Conservation (phyloP, 2,329 filamentous ascomycete genomes). For the Aspergillus sp. region DNA sequence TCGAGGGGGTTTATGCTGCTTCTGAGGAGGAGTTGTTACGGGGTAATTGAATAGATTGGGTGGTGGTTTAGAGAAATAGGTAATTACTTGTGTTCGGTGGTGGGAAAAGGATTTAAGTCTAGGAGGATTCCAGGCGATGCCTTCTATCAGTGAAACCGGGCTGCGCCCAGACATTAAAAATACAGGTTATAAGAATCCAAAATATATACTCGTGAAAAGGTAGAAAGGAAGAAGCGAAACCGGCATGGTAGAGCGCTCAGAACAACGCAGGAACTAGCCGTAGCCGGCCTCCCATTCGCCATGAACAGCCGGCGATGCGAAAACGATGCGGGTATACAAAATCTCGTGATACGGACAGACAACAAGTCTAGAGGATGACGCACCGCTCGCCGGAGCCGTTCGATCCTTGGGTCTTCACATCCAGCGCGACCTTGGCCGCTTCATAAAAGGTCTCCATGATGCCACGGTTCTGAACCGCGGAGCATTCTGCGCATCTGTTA, state of each 20-base stretch:
- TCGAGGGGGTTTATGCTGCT: conserved; percentile 40
- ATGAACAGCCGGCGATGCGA: background rate
- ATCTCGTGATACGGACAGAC: conserved; percentile 1
- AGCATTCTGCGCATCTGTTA: conserved; percentile 68
- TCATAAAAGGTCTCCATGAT: conserved; percentile 99
- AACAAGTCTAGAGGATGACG: conserved; percentile 31
- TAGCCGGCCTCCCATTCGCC: background rate
- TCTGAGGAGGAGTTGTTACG: conserved; percentile 29
- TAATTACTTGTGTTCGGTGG: background rate
- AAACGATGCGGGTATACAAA: conserved; percentile 14
- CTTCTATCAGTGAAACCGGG: background rate
- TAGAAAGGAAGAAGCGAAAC: conserved; percentile 6
- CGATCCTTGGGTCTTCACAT: conserved; percentile 41
- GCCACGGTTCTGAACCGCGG: conserved; percentile 94
- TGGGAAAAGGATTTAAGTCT: too few relatives aligned
- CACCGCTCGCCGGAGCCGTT: conserved; percentile 32
- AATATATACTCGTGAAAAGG: conserved; percentile 15
- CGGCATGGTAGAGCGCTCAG: conserved; percentile 1
- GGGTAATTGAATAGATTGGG: background rate
- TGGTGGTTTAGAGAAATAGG: background rate
- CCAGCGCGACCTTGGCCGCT: conserved; percentile 85
- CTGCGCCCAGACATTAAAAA: conserved; percentile 12
- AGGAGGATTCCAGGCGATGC: too few relatives aligned
- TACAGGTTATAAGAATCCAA: conserved; percentile 7
- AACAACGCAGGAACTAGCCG: background rate